Evolutionary conservation across 768 basidiomycete species (phyloP).

Genomic region (Artomyces pyxidatus): DNA sequence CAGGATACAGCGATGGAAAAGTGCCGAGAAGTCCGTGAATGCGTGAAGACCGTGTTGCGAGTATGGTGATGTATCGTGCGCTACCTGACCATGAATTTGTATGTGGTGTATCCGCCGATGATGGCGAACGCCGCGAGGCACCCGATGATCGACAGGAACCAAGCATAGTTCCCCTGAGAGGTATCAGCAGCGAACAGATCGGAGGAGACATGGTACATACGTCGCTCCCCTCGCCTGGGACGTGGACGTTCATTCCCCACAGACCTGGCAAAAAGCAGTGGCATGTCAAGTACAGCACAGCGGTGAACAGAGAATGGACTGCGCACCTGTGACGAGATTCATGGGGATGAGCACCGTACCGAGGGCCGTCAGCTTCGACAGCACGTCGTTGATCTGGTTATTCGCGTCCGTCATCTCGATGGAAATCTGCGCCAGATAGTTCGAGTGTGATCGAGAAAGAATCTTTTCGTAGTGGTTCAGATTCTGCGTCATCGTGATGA

Average conservation of each 20-base stretch:
- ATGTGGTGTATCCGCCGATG: constrained; percentile 72
- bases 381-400: constrained; percentile 98
- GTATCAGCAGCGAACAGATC: constrained; percentile 2
- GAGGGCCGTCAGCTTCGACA: constrained; percentile 79
- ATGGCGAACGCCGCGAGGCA: constrained; percentile 73
- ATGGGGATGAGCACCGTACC: constrained; percentile 97
- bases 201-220: constrained; percentile 23
- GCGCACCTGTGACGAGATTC: constrained; percentile 87
- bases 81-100: constrained; percentile 55
- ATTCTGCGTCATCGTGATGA: constrained; percentile 99
- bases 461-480: constrained; percentile 99
- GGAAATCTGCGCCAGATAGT: constrained; percentile 98
- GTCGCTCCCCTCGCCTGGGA: constrained; percentile 89
- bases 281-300: neutral
- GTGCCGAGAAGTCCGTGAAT: neutral
- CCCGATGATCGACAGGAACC: constrained; percentile 86
- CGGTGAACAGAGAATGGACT: neutral
- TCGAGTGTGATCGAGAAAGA: constrained; percentile 95
- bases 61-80: neutral
- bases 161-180: constrained; percentile 43
- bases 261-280: constrained; percentile 40
- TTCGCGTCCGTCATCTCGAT: constrained; percentile 99
- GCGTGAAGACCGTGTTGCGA: neutral
- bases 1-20: neutral
- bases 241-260: constrained; percentile 99